Conservation (phyloP, 352 stramenopile genomes). For the Phytophthora pinifolia region DNA sequence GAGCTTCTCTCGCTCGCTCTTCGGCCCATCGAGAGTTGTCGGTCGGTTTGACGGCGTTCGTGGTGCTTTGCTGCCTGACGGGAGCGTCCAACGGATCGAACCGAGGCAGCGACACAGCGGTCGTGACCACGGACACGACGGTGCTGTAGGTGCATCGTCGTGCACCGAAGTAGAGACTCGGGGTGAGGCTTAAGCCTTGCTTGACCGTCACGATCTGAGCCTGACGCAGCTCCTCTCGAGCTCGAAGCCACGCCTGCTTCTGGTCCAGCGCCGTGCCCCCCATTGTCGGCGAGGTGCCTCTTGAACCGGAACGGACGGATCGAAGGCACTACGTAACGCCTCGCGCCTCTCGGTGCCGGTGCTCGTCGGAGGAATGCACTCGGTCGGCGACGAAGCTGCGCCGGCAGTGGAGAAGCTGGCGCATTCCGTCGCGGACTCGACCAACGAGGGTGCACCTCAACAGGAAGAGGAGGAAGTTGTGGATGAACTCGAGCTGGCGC, state of each 20-base stretch:
- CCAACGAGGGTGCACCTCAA: neutral
- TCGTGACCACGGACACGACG: slow-evolving; percentile 71
- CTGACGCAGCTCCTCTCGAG: slow-evolving; percentile 51
- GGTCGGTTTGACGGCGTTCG: neutral
- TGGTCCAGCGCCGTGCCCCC: slow-evolving; percentile 13
- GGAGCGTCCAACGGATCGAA: slow-evolving; percentile 19
- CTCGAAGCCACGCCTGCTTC: slow-evolving; percentile 52
- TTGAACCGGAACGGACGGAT: slow-evolving; percentile 30
- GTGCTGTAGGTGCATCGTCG: slow-evolving; percentile 73
- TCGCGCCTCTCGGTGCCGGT: neutral
- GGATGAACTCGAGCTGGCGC: slow-evolving; percentile 32
- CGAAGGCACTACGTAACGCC: slow-evolving; percentile 20
- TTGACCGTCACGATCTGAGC: slow-evolving; percentile 61
- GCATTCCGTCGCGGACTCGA: neutral
- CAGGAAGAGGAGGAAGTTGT: slow-evolving; percentile 2
- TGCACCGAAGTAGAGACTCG: slow-evolving; percentile 74
- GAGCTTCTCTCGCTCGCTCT: slow-evolving; percentile 15
- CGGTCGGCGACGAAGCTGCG: slow-evolving; percentile 4
- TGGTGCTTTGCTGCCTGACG: neutral
- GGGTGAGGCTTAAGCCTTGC: slow-evolving; percentile 47
- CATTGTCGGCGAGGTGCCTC: slow-evolving; percentile 19
- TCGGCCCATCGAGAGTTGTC: slow-evolving; percentile 24
- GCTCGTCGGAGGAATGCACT: slow-evolving; percentile 8
- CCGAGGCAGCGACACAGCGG: slow-evolving; percentile 32
- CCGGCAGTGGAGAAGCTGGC: neutral